phyloP scores from a whole-genome alignment of 1,284 basidiomycete species.

The Garcileccinum viscosum region DNA sequence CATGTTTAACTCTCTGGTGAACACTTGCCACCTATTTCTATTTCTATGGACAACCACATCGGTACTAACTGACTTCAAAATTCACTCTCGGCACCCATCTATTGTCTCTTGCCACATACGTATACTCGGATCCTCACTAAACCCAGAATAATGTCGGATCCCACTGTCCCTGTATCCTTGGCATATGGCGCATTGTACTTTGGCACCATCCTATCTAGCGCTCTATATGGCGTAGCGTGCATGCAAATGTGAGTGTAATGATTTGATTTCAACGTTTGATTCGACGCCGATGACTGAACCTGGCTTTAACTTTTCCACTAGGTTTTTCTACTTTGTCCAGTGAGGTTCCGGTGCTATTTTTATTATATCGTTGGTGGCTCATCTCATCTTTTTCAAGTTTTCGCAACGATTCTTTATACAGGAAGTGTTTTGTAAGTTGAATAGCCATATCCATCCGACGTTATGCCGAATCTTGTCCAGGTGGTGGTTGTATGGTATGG shows the following conservation, averaged over 20 bases:
- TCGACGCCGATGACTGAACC: neutral
- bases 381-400: slow-evolving; percentile 12
- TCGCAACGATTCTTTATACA: slow-evolving; percentile 1
- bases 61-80: no score
- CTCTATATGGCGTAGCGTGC: neutral
- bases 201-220: slow-evolving; percentile 1
- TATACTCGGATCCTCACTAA: no score
- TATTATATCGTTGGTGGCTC: neutral
- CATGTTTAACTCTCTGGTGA: no score
- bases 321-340: slow-evolving; percentile 9
- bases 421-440: slow-evolving; percentile 15
- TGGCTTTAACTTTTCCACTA: neutral
- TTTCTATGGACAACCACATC: no score
- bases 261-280: neutral
- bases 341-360: neutral
- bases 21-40: no score
- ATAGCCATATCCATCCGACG: neutral
- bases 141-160: no score
- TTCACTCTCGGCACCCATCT: no score
- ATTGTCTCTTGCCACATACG: no score
- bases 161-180: neutral
- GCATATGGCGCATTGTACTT: slow-evolving; percentile 10
- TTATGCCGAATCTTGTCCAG: neutral
- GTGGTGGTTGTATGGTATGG: neutral
- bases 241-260: neutral